Percentiles rank a stretch among this genome's conserved stretches.
Evolutionary conservation across 2,329 filamentous ascomycete genomes (phyloP).

Genomic region (Aspergillus ibericus): DNA sequence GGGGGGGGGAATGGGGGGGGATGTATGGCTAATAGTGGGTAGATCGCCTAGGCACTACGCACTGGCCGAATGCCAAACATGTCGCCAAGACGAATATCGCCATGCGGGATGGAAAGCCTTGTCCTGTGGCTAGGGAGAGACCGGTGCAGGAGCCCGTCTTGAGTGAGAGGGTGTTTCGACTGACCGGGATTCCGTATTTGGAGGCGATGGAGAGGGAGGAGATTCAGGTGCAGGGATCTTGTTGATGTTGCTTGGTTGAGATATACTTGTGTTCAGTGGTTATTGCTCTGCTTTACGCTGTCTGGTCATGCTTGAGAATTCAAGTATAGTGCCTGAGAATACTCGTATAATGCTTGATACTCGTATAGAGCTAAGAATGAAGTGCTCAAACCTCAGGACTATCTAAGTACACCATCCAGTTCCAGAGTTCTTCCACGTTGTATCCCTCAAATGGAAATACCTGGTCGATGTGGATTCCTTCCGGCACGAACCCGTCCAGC

Average conservation of each 20-base stretch:
- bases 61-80: constrained; percentile 36
- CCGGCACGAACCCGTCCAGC: not conserved
- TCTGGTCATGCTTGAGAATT: too few relatives aligned
- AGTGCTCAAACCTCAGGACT: not conserved
- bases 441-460: constrained; percentile 22
- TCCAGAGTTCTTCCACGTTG: constrained; percentile 25
- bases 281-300: too few relatives aligned
- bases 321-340: too few relatives aligned
- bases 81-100: constrained; percentile 23
- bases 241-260: too few relatives aligned
- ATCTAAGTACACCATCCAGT: constrained; percentile 25
- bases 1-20: not conserved
- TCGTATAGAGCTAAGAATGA: too few relatives aligned
- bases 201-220: not conserved
- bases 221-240: too few relatives aligned
- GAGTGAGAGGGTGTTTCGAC: constrained; percentile 45
- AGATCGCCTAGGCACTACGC: constrained; percentile 41
- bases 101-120: constrained; percentile 19
- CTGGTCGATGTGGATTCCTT: constrained; percentile 8
- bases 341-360: too few relatives aligned
- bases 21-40: not conserved
- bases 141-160: constrained; percentile 44
- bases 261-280: too few relatives aligned
- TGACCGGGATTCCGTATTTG: constrained; percentile 51
- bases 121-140: constrained; percentile 34